Percentiles rank a stretch among this genome's conserved stretches.
phyloP scores from a whole-genome alignment of 805 yeast species.

The Wickerhamomyces ciferrii region DNA sequence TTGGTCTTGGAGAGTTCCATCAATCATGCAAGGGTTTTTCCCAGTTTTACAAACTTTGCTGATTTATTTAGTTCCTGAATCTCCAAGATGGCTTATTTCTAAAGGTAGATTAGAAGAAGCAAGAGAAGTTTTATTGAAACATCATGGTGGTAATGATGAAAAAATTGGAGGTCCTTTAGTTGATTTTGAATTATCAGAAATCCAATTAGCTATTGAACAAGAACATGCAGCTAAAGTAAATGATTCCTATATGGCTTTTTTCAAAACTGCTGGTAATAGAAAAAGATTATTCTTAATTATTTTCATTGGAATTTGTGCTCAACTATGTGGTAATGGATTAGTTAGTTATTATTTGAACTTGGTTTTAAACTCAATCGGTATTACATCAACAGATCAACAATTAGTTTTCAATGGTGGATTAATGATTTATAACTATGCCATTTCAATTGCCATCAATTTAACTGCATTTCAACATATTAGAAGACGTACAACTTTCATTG shows the following conservation, averaged over 20 bases:
- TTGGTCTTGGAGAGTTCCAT: slow-evolving; percentile 52
- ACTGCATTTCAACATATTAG: slow-evolving; percentile 24
- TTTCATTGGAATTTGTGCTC: slow-evolving; percentile 32
- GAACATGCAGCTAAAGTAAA: slow-evolving; percentile 28
- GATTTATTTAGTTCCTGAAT: slow-evolving; percentile 40
- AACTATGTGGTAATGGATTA: slow-evolving; percentile 46
- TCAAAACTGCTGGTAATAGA: slow-evolving; percentile 32
- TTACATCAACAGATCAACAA: slow-evolving; percentile 39
- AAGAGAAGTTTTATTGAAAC: slow-evolving; percentile 29
- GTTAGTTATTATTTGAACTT: slow-evolving; percentile 45
- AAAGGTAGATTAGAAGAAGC: slow-evolving; percentile 40
- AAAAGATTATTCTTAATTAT: slow-evolving; percentile 33
- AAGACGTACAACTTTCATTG: slow-evolving; percentile 32
- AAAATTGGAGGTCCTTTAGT: slow-evolving; percentile 20
- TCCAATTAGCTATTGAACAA: slow-evolving; percentile 32
- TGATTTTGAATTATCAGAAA: slow-evolving; percentile 35
- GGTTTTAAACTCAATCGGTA: slow-evolving; percentile 49
- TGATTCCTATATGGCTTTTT: slow-evolving; percentile 32
- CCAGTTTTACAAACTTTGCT: slow-evolving; percentile 36
- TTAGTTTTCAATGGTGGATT: slow-evolving; percentile 46
- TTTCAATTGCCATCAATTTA: slow-evolving; percentile 25
- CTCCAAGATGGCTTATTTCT: slow-evolving; percentile 40
- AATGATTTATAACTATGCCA: slow-evolving; percentile 38
- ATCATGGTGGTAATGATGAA: slow-evolving; percentile 32
- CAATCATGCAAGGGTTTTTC: slow-evolving; percentile 42